A percentile compares a stretch with the other conserved stretches of the same genome.
phyloP scores from a whole-genome alignment of 257 asterid species.

The Salvia splendens region DNA sequence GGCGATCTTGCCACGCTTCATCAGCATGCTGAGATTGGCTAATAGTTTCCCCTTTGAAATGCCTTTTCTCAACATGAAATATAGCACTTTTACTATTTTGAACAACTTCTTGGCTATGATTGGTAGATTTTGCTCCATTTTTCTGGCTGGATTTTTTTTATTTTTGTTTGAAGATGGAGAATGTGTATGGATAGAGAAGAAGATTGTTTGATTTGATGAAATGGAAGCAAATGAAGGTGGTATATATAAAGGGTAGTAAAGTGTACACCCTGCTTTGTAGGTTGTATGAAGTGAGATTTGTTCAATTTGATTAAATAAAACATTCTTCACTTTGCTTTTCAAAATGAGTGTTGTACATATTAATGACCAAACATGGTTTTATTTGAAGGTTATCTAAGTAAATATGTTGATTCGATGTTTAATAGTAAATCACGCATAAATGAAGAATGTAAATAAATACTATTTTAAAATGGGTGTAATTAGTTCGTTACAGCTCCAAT shows the following conservation, averaged over 20 bases:
- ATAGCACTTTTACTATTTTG: conserved; percentile 50
- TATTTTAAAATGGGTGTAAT: too few species aligned
- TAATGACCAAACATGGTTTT: neutral
- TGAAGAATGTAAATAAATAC: neutral
- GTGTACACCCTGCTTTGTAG: conserved; percentile 17
- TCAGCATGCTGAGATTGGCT: conserved; percentile 53
- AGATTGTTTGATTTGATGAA: conserved; percentile 30
- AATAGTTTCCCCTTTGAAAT: conserved; percentile 63
- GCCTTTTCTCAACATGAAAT: conserved; percentile 72
- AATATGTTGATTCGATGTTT: neutral
- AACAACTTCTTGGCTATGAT: conserved; percentile 64
- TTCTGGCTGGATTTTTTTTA: neutral
- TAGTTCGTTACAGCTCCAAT: too few species aligned
- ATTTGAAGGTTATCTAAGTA: neutral
- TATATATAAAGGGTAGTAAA: conserved; percentile 33
- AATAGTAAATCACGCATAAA: too few species aligned
- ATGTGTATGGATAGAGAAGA: neutral
- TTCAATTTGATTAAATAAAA: conserved; percentile 7
- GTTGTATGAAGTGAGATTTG: conserved; percentile 28
- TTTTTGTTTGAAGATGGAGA: conserved; percentile 1
- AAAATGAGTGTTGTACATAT: neutral
- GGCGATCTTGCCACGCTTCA: conserved; percentile 80
- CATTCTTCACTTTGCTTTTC: neutral
- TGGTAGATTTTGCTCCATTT: conserved; percentile 79
- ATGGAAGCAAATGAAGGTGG: conserved; percentile 26